Conservation (phyloP, 257 asterid genomes). For the Solanum pimpinellifolium region DNA sequence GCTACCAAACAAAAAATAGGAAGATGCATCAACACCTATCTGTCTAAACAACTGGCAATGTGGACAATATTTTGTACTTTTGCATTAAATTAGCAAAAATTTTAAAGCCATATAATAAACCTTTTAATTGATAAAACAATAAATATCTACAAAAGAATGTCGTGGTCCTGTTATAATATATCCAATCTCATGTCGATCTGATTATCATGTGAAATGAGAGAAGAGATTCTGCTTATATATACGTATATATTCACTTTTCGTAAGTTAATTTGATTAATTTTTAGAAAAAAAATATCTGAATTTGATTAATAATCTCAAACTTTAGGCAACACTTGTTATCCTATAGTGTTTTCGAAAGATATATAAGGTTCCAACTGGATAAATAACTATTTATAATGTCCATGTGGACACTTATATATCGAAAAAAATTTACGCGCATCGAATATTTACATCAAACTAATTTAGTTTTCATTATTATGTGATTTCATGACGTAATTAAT, state of each 20-base stretch:
- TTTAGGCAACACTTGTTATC: accelerated
- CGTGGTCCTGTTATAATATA: slow-evolving; percentile 9
- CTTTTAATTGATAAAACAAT: background rate
- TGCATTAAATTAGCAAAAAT: background rate
- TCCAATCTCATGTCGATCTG: background rate
- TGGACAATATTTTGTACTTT: background rate
- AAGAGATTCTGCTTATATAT: background rate
- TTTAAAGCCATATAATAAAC: background rate
- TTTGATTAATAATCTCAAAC: too few species aligned
- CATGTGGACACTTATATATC: too few species aligned
- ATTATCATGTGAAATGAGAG: slow-evolving; percentile 1
- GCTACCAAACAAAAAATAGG: background rate
- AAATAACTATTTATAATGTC: too few species aligned
- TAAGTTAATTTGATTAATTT: background rate
- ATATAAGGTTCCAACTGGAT: too few species aligned
- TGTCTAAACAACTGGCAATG: background rate
- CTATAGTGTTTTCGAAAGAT: too few species aligned
- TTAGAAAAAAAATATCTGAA: too few species aligned
- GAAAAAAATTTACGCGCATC: too few species aligned
- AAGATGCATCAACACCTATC: background rate
- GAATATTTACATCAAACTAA: too few species aligned
- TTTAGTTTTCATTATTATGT: too few species aligned
- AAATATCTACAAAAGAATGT: background rate
- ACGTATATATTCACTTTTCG: background rate
- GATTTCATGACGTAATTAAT: too few species aligned